Evolutionary conservation across 768 basidiomycete genomes (phyloP), one percentile per base, ranked within the genome.

Genomic region (Russula lepida): DNA sequence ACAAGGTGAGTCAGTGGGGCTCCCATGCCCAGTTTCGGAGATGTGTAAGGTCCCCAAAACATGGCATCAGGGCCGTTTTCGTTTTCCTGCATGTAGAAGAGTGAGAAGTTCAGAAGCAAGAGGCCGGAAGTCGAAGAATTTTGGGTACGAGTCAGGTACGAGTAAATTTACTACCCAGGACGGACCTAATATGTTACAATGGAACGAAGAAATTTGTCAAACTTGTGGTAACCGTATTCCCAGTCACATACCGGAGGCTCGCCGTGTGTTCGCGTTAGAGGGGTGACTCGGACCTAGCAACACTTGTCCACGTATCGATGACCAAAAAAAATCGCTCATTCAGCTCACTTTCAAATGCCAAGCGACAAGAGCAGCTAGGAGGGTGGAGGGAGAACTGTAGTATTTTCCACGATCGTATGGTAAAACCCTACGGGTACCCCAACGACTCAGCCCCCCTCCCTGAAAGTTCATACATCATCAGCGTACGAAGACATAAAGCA

Each of bases 381-480:
- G 12, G 19, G n/a, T n/a, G 37, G 19, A 39, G 25, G 8, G 21
- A 33, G 6, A 27, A 21, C 28, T 59, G 19, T 53, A 21, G 35
- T 46, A 54, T 39, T 44, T 28, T 33, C 59, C 35, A 47, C 11
- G 33, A 37, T n/a, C 19, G 46, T n/a, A 27, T 41, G 30, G 37
- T 44, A 49, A 35, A 49, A 35, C 6, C 47, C 53, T 39, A 35
- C 28, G 27, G 17, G 46, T 23, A n/a, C 52, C 58, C 43, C 37
- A 41, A 25, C 19, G 7, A 28, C 3, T 32, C 43, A 37, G 30
- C 3, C 44, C 37, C 53, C 21, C n/a, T 27, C 35, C 4, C 39
- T 44, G 49, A 50, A 17, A 23, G 37, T 6, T 56, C 48, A 43
- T 50, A 50, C 48, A 51, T 60, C 59, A 55, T 62, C 41, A 50